Evolutionary conservation across 306 rosid genomes (phyloP).

Genomic region (Lathyrus tuberosus): DNA sequence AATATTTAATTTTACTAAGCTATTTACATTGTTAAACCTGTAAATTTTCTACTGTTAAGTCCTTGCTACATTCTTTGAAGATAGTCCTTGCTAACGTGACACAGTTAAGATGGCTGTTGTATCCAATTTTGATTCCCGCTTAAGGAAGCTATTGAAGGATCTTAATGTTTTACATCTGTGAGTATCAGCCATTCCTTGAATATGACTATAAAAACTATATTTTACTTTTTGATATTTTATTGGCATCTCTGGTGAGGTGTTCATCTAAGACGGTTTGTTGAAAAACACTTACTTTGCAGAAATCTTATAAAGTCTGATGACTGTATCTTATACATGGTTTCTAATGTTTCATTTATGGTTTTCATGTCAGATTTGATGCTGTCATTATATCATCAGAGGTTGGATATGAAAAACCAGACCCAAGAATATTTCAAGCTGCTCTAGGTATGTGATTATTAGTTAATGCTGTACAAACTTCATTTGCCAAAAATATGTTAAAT

Average conservation of each 20-base stretch:
- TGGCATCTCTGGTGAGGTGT: conserved; percentile 4
- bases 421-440: conserved; percentile 81
- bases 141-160: conserved; percentile 88
- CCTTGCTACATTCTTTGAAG: conserved; percentile 19
- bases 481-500: conserved; percentile 18
- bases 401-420: conserved; percentile 93
- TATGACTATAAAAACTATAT: conserved; percentile 1
- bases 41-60: background rate
- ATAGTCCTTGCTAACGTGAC: conserved; percentile 48
- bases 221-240: background rate
- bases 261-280: conserved; percentile 6
- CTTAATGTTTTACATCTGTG: conserved; percentile 81
- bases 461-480: background rate
- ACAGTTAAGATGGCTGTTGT: conserved; percentile 95
- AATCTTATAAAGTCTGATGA: conserved; percentile 21
- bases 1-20: conserved; percentile 26
- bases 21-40: conserved; percentile 20
- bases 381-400: conserved; percentile 88
- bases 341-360: conserved; percentile 19
- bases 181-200: conserved; percentile 42
- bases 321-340: conserved; percentile 11
- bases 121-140: conserved; percentile 88
- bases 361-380: conserved; percentile 73
- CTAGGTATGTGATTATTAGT: conserved; percentile 55
- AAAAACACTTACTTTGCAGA: background rate